Base-by-base conservation (phyloP, 768 basidiomycete genomes). In the Grammothele lineata region DNA sequence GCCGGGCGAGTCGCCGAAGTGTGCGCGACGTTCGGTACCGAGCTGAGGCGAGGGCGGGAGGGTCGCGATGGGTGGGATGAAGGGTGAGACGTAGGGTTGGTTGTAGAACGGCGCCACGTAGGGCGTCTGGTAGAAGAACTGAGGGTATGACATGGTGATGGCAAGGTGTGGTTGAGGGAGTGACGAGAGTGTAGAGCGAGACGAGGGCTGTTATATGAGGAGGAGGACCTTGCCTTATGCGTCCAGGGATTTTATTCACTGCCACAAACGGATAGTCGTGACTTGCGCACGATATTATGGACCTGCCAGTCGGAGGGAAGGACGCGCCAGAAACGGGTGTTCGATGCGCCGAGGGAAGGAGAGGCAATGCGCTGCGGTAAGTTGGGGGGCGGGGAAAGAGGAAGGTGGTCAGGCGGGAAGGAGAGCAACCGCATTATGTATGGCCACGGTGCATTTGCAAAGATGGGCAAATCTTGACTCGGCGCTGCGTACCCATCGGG, bases 101-200 rank as follows among this genome's bases (percentile, higher is more conserved):
- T 50, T 45, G 25, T 50, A 50, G 44, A 47, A 57, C 5, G 55
- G 56, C 22, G 38, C 30, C 10, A 57, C 46, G 47, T 59, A 59
- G 14, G 58, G 56, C 6, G 55, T 55, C 11, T 47, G 37, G 23
- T 57, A 57, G 47, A 39, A 45, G 53, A 39, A 57, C 40, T 53
- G 46, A 4, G 37, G 50, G 30, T 49, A 41, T 23, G 27, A 35
- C 49, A 41, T 50, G 17, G 46, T 49, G 7, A 42, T 49, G 7
- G 42, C 23, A n/a, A 45, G 53, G 36, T 52, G 54, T 57, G 0
- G 49, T 22, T 40, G 35, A 7, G 42, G 11, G 42, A 24, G 18
- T 25, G 23, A 21, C 5, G 17, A 30, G 48, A 17, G 30, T 11
- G 14, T 3, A 14, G 41, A 9, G 15, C 27, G 4, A 22, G 41